Evolutionary conservation across 2,329 filamentous ascomycete species (phyloP).

Genomic region (Trichoderma gracile): DNA sequence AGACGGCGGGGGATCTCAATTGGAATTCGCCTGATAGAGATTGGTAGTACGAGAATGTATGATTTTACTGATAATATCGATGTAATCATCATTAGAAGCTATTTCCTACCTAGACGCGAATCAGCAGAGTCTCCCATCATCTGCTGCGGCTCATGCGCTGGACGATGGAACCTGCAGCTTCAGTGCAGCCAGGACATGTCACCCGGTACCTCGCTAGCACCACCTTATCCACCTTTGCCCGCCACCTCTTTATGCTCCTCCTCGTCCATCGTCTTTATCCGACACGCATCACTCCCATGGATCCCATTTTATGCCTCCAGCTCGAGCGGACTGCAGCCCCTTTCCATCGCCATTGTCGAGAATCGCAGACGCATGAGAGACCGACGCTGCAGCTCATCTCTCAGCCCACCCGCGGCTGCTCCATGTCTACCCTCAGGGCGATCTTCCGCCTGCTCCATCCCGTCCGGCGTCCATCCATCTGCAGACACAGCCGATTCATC

Average conservation of each 20-base stretch:
- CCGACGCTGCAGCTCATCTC: constrained; percentile 7
- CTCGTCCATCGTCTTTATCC: constrained; percentile 5
- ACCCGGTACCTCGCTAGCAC: neutral
- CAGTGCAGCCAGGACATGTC: too few relatives aligned
- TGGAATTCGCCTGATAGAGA: too few relatives aligned
- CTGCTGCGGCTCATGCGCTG: too few relatives aligned
- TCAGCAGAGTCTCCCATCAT: too few relatives aligned
- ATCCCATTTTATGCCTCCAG: neutral
- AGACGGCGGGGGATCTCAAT: too few relatives aligned
- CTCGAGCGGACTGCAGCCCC: neutral
- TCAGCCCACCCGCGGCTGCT: neutral
- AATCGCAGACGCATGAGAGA: neutral
- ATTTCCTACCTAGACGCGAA: too few relatives aligned
- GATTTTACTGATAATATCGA: too few relatives aligned
- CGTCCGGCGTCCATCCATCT: neutral
- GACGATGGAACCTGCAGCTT: too few relatives aligned
- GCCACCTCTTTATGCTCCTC: constrained; percentile 8
- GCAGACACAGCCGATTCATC: neutral
- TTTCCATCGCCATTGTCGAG: constrained; percentile 4
- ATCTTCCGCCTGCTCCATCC: neutral
- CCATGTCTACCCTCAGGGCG: neutral
- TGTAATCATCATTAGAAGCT: too few relatives aligned
- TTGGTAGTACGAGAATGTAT: too few relatives aligned
- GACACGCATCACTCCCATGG: neutral
- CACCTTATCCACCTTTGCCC: neutral